These are phyloP conservation scores for Fraxinus excelsior DNA, from an alignment of 257 asterid genomes.

Conservation along the genomic window DNA sequence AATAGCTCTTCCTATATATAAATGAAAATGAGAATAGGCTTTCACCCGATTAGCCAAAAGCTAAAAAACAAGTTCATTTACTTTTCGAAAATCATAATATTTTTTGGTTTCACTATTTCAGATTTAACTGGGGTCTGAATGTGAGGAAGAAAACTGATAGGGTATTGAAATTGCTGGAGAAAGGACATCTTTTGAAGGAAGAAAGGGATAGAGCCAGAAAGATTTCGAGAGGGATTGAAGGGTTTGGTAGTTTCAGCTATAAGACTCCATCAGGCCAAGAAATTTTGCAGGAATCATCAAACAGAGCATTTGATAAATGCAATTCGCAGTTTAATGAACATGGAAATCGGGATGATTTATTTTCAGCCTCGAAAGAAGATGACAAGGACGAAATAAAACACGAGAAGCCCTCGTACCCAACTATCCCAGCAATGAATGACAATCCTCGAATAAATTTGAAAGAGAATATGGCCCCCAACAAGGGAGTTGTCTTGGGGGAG, in stretches of 20 bases:
- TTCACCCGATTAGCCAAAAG: not conserved
- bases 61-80: too few relatives aligned
- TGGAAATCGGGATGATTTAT: slow-evolving; percentile 35
- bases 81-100: not conserved
- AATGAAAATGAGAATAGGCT: not conserved
- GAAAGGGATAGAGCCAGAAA: slow-evolving; percentile 71
- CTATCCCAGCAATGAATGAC: slow-evolving; percentile 9
- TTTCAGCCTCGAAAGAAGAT: slow-evolving; percentile 25
- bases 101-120: slow-evolving; percentile 23
- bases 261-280: slow-evolving; percentile 39
- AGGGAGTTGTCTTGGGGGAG: slow-evolving; percentile 20
- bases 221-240: slow-evolving; percentile 77
- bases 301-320: slow-evolving; percentile 46
- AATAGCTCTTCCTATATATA: not conserved
- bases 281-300: slow-evolving; percentile 32
- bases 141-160: slow-evolving; percentile 73
- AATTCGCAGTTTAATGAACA: slow-evolving; percentile 55
- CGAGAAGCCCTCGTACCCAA: slow-evolving; percentile 1
- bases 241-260: slow-evolving; percentile 75
- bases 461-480: slow-evolving; percentile 50
- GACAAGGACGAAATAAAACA: slow-evolving; percentile 1
- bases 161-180: slow-evolving; percentile 63
- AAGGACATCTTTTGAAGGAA: slow-evolving; percentile 63
- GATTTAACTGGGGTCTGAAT: slow-evolving; percentile 80
- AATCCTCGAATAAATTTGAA: slow-evolving; percentile 31